Evolutionary conservation across 495 filamentous ascomycete genomes (phyloP), one percentile per base, ranked within the genome.

Genomic region (Penicillium paradoxum): DNA sequence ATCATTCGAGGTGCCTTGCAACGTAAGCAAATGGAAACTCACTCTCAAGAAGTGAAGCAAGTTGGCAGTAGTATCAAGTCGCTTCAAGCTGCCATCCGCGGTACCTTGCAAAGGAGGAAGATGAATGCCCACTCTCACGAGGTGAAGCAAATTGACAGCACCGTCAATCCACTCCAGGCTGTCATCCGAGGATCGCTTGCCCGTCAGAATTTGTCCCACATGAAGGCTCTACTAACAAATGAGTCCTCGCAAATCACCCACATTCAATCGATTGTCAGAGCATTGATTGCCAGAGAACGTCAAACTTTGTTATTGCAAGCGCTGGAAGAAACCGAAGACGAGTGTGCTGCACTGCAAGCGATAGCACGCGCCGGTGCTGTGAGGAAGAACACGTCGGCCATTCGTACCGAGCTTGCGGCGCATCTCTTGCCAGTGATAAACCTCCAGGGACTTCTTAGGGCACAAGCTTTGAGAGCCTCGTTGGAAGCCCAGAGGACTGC

Each of bases 61-160:
- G 67, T 69, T 19, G 84, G 72, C 68, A 56, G 54, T 1, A 53
- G 77, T 45, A 70, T 91, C 21, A 71, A 68, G 39, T 69, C 75
- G 49, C 76, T 96, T 14, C 91, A 96, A 71, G 86, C 89, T 22
- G 80, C 76, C 14, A 80, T 85, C 56, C 76, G 85, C 37, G 83
- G 81, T 15, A 73, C 76, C 42, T 61, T 86, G n/a, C 64, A 70
- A 51, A 51, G 74, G 71, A 56, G 37, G 56, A 68, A 68, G 37
- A 50, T 86, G 46, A 57, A 54, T 41, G 66, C 63, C 18, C 83
- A 89, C 62, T 68, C 80, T 24, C 69, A 77, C 15, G 75, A 84
- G 44, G 68, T 75, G 7, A 54, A 70, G 40, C 40, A 71, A 39
- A 54, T 59, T 30, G 62, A 59, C 40, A 57, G 51, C 17, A 50